These are phyloP conservation scores for Phytophthora litchii DNA, from an alignment of 352 stramenopile genomes.

Conservation along the genomic window DNA sequence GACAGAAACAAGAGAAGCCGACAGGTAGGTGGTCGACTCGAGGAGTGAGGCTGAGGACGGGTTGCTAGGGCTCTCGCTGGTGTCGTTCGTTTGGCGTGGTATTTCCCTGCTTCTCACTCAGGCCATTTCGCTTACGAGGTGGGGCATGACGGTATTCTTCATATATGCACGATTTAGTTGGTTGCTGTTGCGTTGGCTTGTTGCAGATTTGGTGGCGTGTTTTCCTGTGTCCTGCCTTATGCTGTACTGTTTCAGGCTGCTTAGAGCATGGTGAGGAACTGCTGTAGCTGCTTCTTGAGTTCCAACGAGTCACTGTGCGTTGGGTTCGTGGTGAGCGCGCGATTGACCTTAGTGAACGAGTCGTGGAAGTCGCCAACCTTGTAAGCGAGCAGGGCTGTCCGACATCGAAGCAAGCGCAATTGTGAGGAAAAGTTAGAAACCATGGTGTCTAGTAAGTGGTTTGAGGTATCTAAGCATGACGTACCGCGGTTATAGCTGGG, in stretches of 20 bases:
- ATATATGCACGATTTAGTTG: slow-evolving; percentile 53
- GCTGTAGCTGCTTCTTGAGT: slow-evolving; percentile 88
- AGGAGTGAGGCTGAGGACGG: slow-evolving; percentile 16
- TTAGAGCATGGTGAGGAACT: slow-evolving; percentile 83
- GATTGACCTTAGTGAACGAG: slow-evolving; percentile 85
- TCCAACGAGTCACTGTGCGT: slow-evolving; percentile 89
- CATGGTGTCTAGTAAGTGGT: not conserved
- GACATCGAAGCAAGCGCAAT: not conserved
- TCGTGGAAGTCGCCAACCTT: slow-evolving; percentile 92
- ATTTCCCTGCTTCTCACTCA: slow-evolving; percentile 24
- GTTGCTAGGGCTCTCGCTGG: slow-evolving; percentile 10
- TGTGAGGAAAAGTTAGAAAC: slow-evolving; percentile 9
- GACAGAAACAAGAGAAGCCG: slow-evolving; percentile 27
- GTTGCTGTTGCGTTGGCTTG: slow-evolving; percentile 19
- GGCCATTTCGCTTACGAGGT: slow-evolving; percentile 23
- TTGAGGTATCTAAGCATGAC: not conserved
- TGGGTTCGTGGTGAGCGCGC: slow-evolving; percentile 79
- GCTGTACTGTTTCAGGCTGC: slow-evolving; percentile 1
- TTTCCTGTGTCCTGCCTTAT: slow-evolving; percentile 6
- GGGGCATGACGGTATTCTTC: slow-evolving; percentile 37
- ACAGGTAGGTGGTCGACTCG: slow-evolving; percentile 17
- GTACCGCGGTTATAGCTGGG: slow-evolving; percentile 90
- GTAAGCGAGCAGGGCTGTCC: slow-evolving; percentile 87
- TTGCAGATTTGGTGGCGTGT: slow-evolving; percentile 18
- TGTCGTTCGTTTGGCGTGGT: slow-evolving; percentile 21